Evolutionary conservation across 140 eudicot genomes (phyloP), one percentile per base, ranked within the genome.

Genomic region (Erigeron philadelphicus): DNA sequence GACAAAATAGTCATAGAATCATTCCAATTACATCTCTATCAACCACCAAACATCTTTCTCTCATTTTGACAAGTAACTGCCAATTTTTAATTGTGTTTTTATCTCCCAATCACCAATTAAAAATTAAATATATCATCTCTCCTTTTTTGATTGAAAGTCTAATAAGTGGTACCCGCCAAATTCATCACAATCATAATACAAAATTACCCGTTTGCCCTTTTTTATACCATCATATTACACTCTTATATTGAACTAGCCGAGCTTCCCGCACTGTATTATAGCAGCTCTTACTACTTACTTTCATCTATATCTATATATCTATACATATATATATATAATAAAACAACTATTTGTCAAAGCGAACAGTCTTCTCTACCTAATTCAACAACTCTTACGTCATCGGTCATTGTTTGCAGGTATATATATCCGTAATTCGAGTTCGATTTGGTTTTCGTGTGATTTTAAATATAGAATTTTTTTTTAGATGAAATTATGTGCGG

Each of bases 121-220:
- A 43, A 23, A 8, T 8, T 7, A 10, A 68, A 52, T 67, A 48
- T 52, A 54, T 10, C 54, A 2, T 16, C 13, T 38, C 23, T 9
- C 49, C 52, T 61, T 23, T 25, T 31, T 31, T 31, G 38, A 31
- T 45, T 70, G 45, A 70, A 70, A 68, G 75, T 76, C 81, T 48
- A 64, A 18, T 35, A 8, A 63, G 81, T 77, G 81, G 81, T 71
- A 46, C 81, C 81, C 77, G 81, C 81, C 81, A 77, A 77, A 77
- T 53, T 77, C 62, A 77, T 77, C 81, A 48, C 63, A 58, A 64
- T 77, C 76, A 0, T 21, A 10, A 3, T 11, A 0, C 4, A 3
- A 64, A 70, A 63, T 16, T 38, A 64, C 81, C 9, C 5, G 5
- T 64, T 2, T 71, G 8, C 73, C 81, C 81, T 58, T 46, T 35